Evolutionary conservation across 2,329 filamentous ascomycete genomes (phyloP).

Genomic region (Calonectria pauciramosa): DNA sequence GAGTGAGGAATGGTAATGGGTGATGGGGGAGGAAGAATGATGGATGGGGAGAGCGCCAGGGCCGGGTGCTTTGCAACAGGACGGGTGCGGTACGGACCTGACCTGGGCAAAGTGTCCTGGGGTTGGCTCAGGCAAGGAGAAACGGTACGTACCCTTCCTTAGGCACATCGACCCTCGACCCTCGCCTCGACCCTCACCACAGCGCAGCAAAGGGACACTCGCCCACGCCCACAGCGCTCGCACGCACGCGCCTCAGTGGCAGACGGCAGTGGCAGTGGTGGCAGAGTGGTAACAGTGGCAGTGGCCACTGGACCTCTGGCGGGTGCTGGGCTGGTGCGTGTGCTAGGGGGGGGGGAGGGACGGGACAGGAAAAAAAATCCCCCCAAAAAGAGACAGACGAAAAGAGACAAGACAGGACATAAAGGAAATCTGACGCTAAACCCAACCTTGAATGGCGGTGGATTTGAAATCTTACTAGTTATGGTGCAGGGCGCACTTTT

Average conservation of each 20-base stretch:
- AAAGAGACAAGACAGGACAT: constrained; percentile 39
- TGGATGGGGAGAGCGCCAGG: constrained; percentile 55
- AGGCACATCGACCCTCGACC: constrained; percentile 41
- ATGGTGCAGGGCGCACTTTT: constrained; percentile 38
- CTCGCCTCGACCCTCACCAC: constrained; percentile 29
- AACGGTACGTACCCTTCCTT: constrained; percentile 47
- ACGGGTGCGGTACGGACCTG: constrained; percentile 48
- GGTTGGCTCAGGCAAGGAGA: constrained; percentile 42
- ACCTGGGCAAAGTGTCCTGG: constrained; percentile 40
- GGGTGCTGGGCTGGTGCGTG: constrained; percentile 28
- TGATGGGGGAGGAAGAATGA: constrained; percentile 49
- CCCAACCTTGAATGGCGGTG: constrained; percentile 53
- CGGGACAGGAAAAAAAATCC: constrained; percentile 20
- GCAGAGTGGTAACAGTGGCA: constrained; percentile 17
- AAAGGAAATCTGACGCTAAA: constrained; percentile 50
- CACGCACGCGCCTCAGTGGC: constrained; percentile 20
- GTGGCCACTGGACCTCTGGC: constrained; percentile 38
- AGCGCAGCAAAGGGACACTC: constrained; percentile 18
- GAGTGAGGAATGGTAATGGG: constrained; percentile 51
- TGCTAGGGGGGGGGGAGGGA: constrained; percentile 27
- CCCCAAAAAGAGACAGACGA: constrained; percentile 39
- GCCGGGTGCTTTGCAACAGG: constrained; percentile 48
- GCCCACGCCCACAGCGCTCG: constrained; percentile 12
- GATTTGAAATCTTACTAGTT: constrained; percentile 51
- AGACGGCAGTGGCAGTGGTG: constrained; percentile 19